Percentiles rank a stretch among this genome's conserved stretches.
Conservation (phyloP, 2,329 filamentous ascomycete genomes). For the Stagonosporopsis rhizophila region DNA sequence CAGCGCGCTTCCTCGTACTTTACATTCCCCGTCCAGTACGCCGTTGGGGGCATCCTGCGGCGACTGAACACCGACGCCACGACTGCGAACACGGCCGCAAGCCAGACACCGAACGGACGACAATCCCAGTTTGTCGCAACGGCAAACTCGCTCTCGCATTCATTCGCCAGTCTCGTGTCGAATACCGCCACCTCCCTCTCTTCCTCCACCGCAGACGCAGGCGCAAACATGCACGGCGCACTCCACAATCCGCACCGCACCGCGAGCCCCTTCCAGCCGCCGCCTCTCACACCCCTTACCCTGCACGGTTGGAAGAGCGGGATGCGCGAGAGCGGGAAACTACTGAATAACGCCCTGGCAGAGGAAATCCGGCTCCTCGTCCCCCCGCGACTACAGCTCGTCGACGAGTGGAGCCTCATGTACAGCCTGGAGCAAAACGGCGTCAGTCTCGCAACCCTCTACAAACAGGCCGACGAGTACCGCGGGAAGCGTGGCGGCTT, state of each 20-base stretch:
- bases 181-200: conserved; percentile 40
- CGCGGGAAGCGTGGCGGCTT: conserved; percentile 78
- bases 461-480: conserved; percentile 76
- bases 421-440: conserved; percentile 95
- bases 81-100: conserved; percentile 14
- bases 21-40: conserved; percentile 58
- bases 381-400: conserved; percentile 83
- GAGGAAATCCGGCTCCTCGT: conserved; percentile 93
- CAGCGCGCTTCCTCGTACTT: conserved; percentile 53
- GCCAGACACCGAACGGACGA: conserved; percentile 4
- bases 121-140: conserved; percentile 34
- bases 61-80: conserved; percentile 55
- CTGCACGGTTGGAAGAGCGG: conserved; percentile 70
- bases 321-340: conserved; percentile 66
- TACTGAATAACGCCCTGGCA: conserved; percentile 77
- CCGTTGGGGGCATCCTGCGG: conserved; percentile 55
- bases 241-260: conserved; percentile 68
- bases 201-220: conserved; percentile 8
- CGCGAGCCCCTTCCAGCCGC: conserved; percentile 82
- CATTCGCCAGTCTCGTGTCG: conserved; percentile 47
- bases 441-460: conserved; percentile 84
- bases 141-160: conserved; percentile 38
- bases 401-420: conserved; percentile 82
- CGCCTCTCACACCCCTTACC: conserved; percentile 81
- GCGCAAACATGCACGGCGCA: conserved; percentile 62